Base-by-base conservation (phyloP, 495 filamentous ascomycete genomes). In the Podospora didyma region DNA sequence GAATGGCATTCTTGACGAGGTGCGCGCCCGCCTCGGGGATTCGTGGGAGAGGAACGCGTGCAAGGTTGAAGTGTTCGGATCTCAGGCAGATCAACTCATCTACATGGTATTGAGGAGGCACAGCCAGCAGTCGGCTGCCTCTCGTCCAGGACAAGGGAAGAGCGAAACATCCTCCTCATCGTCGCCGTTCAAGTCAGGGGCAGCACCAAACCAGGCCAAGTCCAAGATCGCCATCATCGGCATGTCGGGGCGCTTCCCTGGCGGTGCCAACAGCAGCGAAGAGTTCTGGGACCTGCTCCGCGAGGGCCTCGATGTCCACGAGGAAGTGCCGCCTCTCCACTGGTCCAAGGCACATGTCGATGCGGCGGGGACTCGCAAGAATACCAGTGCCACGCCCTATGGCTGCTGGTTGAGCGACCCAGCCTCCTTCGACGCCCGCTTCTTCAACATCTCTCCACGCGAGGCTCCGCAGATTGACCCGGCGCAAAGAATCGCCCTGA, bases 381-480 rank as follows among this genome's bases (percentile, higher is more conserved):
- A 93, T 69, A 90, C 88, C 41, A 86, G 78, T 39, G 83, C 86
- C 59, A 88, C 86, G 2, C 85, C 83, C 10, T 91, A 86, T 57
- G 90, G 90, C 9, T 91, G 89, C 70, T 96, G 86, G 75, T 85
- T 95, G 56, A 82, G 91, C 22, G 80, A 92, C 50, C 86, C 90
- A 0, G 87, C 84, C 9, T 69, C 84, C 14, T 96, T 96, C 63
- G 91, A 96, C 56, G 81, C 89, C 17, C 76, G 83, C 0, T 95
- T 95, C 74, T 96, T 96, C 81, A 92, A 89, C 69, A 93, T 96
- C 82, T 94, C 89, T 16, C 90, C 91, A 1, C 84, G 89, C 51
- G 91, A 96, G 71, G 91, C 91, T 6, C 76, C 80, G 35, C 89
- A 93, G 59, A 89, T 88, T 0, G 91, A 96, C 69, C 91, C 91